A percentile compares a stretch with the other conserved stretches of the same genome.
Evolutionary conservation across 164 flowering plant genomes (phyloP).

Genomic region (Vitis labrusca): DNA sequence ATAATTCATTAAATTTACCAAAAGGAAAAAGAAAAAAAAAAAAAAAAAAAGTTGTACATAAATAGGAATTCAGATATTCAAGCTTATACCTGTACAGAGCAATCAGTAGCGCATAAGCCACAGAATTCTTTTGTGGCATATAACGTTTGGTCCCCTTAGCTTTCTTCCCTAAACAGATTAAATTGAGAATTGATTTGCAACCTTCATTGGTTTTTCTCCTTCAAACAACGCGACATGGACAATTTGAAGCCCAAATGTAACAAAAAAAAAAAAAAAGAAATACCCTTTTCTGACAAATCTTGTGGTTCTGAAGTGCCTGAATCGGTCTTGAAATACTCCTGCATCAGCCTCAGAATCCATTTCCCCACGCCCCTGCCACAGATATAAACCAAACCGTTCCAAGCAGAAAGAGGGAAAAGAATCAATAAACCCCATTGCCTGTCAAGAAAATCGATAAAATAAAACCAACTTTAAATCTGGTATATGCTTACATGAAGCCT

Average conservation of each 20-base stretch:
- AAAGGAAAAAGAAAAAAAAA: background rate
- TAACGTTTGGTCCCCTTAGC: conserved; percentile 52
- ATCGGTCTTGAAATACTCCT: conserved; percentile 56
- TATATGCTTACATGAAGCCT: too few species aligned
- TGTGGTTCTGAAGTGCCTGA: conserved; percentile 42
- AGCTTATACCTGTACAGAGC: conserved; percentile 69
- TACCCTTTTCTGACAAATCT: conserved; percentile 42
- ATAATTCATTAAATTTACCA: background rate
- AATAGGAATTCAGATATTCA: background rate
- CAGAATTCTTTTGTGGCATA: conserved; percentile 87
- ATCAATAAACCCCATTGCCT: background rate
- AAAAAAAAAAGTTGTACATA: background rate
- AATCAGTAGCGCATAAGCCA: conserved; percentile 81
- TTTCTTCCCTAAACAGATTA: conserved; percentile 51
- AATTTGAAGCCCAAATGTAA: too few species aligned
- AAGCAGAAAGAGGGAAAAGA: background rate
- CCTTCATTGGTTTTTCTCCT: too few species aligned
- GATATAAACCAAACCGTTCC: conserved; percentile 9
- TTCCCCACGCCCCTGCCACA: conserved; percentile 83
- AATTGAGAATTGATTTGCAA: too few species aligned
- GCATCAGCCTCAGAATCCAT: conserved; percentile 70
- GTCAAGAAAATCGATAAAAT: background rate
- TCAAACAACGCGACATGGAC: too few species aligned
- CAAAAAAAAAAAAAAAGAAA: background rate
- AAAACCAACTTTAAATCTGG: too few species aligned